phyloP scores from a whole-genome alignment of 2,329 filamentous ascomycete species.

The Trichoderma citrinoviride region DNA sequence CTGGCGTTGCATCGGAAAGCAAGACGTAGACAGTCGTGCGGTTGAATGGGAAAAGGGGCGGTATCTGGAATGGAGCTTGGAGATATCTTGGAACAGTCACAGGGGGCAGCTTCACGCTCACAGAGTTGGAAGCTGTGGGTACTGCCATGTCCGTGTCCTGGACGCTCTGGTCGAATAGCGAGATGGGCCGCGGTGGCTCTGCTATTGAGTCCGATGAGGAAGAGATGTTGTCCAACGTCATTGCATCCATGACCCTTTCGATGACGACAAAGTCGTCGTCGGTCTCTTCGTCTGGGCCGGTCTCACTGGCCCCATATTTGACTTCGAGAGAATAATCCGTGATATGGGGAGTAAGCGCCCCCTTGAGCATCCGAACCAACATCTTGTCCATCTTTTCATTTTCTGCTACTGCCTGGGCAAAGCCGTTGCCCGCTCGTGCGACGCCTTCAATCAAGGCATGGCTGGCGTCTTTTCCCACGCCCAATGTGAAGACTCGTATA shows the following conservation, averaged over 20 bases:
- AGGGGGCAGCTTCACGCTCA: conserved; percentile 46
- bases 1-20: conserved; percentile 49
- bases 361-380: conserved; percentile 72
- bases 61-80: conserved; percentile 63
- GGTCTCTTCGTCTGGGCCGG: conserved; percentile 5
- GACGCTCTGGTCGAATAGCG: conserved; percentile 55
- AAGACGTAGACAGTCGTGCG: conserved; percentile 65
- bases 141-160: conserved; percentile 43
- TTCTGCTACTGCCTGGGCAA: conserved; percentile 59
- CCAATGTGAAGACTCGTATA: conserved; percentile 54
- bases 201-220: not conserved
- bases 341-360: conserved; percentile 63
- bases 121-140: conserved; percentile 23
- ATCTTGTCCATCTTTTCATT: conserved; percentile 67
- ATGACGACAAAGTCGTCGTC: conserved; percentile 62
- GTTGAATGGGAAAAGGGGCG: conserved; percentile 64
- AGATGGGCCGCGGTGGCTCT: conserved; percentile 46
- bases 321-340: conserved; percentile 62
- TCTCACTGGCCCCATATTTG: conserved; percentile 44
- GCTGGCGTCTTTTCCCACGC: conserved; percentile 51
- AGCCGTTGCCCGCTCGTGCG: conserved; percentile 54
- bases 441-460: conserved; percentile 54
- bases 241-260: conserved; percentile 52
- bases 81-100: conserved; percentile 56
- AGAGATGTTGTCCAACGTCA: conserved; percentile 36